Evolutionary conservation across 805 yeast genomes (phyloP).

Genomic region (Jamesozyma jinghongensis): DNA sequence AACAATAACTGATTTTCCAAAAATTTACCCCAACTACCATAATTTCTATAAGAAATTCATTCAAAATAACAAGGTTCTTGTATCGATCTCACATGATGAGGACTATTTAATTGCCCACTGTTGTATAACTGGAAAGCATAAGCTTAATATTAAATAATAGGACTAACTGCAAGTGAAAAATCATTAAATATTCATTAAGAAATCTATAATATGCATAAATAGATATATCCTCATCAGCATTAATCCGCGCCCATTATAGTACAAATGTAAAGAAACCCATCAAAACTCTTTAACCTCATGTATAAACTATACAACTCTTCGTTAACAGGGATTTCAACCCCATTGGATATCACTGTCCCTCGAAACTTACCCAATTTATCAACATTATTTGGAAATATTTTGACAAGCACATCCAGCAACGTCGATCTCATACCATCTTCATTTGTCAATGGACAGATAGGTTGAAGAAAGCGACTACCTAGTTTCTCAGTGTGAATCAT

Average conservation of each 20-base stretch:
- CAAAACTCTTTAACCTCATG: slow-evolving; percentile 40
- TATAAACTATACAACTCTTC: slow-evolving; percentile 41
- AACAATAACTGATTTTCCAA: slow-evolving; percentile 7
- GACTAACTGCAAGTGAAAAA: background rate
- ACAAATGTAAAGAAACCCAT: slow-evolving; percentile 53
- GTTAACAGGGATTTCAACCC: slow-evolving; percentile 40
- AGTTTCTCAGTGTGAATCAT: slow-evolving; percentile 29
- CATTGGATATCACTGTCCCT: slow-evolving; percentile 41
- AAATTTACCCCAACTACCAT: slow-evolving; percentile 1
- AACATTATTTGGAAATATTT: slow-evolving; percentile 39
- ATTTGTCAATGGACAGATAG: slow-evolving; percentile 13
- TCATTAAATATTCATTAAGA: background rate
- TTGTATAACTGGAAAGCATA: slow-evolving; percentile 3
- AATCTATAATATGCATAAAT: background rate
- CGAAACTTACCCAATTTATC: slow-evolving; percentile 30
- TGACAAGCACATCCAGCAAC: slow-evolving; percentile 35
- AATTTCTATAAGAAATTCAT: slow-evolving; percentile 13
- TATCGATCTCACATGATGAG: slow-evolving; percentile 27
- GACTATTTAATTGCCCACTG: slow-evolving; percentile 20
- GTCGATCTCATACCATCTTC: slow-evolving; percentile 13
- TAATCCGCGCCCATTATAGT: background rate
- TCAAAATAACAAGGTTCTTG: slow-evolving; percentile 5
- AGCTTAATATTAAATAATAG: too few relatives aligned
- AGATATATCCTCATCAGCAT: background rate
- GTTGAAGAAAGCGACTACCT: slow-evolving; percentile 31